Conservation (phyloP, 768 basidiomycete genomes). For the Lentinus tigrinus region DNA sequence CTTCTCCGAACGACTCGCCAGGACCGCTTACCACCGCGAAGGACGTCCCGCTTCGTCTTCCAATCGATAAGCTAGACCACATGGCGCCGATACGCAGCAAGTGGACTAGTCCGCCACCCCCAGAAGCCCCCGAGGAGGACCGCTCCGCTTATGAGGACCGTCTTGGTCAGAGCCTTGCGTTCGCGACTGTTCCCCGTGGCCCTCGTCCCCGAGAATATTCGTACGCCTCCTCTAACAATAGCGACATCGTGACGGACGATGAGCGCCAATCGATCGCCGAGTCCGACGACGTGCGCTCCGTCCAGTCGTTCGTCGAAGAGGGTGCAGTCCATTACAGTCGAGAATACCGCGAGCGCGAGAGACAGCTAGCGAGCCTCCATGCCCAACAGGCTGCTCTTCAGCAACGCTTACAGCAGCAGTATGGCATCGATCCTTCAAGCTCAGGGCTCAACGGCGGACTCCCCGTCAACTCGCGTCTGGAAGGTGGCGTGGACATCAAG, state of each 20-base stretch:
- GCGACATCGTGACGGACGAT: conserved; percentile 67
- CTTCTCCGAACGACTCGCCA: conserved; percentile 9
- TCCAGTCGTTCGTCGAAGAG: conserved; percentile 63
- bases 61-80: conserved; percentile 48
- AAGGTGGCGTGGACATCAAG: conserved; percentile 19
- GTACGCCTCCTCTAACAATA: conserved; percentile 53
- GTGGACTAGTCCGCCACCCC: conserved; percentile 86
- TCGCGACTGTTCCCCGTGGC: conserved; percentile 65
- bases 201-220: conserved; percentile 51
- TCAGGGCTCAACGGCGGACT: background rate
- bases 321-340: conserved; percentile 15
- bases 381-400: conserved; percentile 5
- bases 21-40: conserved; percentile 11
- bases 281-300: conserved; percentile 70
- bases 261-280: conserved; percentile 62
- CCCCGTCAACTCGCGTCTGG: conserved; percentile 8
- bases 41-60: conserved; percentile 41
- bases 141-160: conserved; percentile 67
- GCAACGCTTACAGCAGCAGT: conserved; percentile 11
- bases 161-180: conserved; percentile 61
- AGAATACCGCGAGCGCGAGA: conserved; percentile 11
- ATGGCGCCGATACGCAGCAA: conserved; percentile 80
- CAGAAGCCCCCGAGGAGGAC: conserved; percentile 66
- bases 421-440: conserved; percentile 18
- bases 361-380: conserved; percentile 6